phyloP scores from a whole-genome alignment of 1,284 basidiomycete genomes.

The Ganoderma lucidum region DNA sequence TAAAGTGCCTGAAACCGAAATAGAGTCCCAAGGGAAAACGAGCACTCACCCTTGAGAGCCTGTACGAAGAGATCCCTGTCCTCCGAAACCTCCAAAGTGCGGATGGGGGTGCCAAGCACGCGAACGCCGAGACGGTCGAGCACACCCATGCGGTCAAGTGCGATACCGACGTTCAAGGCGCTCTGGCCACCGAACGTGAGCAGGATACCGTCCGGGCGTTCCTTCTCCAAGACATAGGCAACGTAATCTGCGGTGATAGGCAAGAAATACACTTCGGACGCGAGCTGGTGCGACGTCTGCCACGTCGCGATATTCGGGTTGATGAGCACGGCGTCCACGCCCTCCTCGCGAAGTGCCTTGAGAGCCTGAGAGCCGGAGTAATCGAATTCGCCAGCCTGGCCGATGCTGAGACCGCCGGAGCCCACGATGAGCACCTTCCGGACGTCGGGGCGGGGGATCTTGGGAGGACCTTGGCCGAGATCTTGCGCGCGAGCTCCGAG shows the following conservation, averaged over 20 bases:
- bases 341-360: slow-evolving; percentile 97
- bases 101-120: slow-evolving; percentile 96
- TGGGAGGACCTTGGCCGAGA: slow-evolving; percentile 91
- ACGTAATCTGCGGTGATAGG: slow-evolving; percentile 98
- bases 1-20: neutral
- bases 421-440: slow-evolving; percentile 97
- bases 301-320: slow-evolving; percentile 99
- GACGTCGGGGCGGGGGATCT: slow-evolving; percentile 87
- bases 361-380: slow-evolving; percentile 99
- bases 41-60: slow-evolving; percentile 85
- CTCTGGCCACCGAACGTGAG: slow-evolving; percentile 99
- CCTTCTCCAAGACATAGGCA: slow-evolving; percentile 98
- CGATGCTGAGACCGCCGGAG: slow-evolving; percentile 95
- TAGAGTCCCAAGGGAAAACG: neutral
- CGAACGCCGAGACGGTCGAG: slow-evolving; percentile 94
- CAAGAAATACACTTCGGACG: slow-evolving; percentile 97
- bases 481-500: slow-evolving; percentile 89
- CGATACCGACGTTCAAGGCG: slow-evolving; percentile 97
- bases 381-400: slow-evolving; percentile 99
- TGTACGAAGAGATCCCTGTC: slow-evolving; percentile 98
- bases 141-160: slow-evolving; percentile 97
- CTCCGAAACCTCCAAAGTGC: slow-evolving; percentile 95
- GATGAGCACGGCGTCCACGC: slow-evolving; percentile 94
- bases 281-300: slow-evolving; percentile 97
- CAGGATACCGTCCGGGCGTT: slow-evolving; percentile 96